Evolutionary conservation across 2,329 filamentous ascomycete genomes (phyloP), one percentile per base, ranked within the genome.

Genomic region (Xenosphaeropsis pyriputrescens): DNA sequence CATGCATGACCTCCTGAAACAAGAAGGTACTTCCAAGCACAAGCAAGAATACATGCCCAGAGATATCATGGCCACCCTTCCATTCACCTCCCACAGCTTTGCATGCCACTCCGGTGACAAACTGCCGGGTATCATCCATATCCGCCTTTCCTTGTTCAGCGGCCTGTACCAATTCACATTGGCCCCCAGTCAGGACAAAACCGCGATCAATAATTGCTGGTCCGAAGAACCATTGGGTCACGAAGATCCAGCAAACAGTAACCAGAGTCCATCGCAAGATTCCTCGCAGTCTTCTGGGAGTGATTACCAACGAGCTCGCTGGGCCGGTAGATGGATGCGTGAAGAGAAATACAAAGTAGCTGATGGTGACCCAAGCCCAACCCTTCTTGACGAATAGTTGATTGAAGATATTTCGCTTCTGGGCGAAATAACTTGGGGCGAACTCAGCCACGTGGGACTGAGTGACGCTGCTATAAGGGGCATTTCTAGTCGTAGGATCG

Each of bases 191-290:
- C 57, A 85, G 72, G n/a, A 75, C 67, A 57, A 96, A 98, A 3
- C 81, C 75, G 40, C 88, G 79, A 57, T 98, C 91, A 50, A 96
- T 89, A 35, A 98, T 65, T 15, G 86, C 70, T 2, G 91, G 78
- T 0, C 91, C 91, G 51, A 98, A 95, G 58, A 78, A 96, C 91
- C 91, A 96, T 64, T 96, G 91, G 45, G 91, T 98, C 14, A 91
- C 77, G 30, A 85, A 62, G 32, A 85, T 66, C 91, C 91, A 98
- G 59, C 78, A 79, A 1, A 61, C 51, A 7, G 91, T 96, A 0
- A 85, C 72, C 7, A 79, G 60, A 0, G 46, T 63, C 67, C 85
- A 98, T 35, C 91, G 71, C 16, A 79, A 36, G 2, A 64, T 52
- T 0, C 82, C 85, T 41, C 75, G 70, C 9, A 71, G 38, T n/a